Evolutionary conservation across 1,284 basidiomycete genomes (phyloP), one percentile per base, ranked within the genome.

Genomic region (Limonomyces culmigenus): DNA sequence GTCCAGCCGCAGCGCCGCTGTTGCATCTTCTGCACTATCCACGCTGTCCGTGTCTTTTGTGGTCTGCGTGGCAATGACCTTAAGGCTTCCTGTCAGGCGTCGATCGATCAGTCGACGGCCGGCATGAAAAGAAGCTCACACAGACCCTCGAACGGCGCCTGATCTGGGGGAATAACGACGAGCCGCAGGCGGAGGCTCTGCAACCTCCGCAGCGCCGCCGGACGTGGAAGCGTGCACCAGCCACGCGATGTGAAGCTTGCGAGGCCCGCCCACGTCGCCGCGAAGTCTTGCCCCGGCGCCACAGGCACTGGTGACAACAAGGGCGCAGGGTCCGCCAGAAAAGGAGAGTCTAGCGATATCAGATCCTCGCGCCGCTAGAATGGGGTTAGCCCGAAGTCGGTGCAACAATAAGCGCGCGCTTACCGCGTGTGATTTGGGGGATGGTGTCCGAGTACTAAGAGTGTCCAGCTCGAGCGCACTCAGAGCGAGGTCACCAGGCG

Each of bases 301-400:
- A n/a, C n/a, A n/a, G n/a, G n/a, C n/a, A n/a, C n/a, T n/a, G n/a
- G n/a, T n/a, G n/a, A n/a, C n/a, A n/a, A n/a, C n/a, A n/a, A n/a
- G n/a, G n/a, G n/a, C n/a, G n/a, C 36, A 32, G 23, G 39, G 27
- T 38, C 42, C 39, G 48, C 42, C 29, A 40, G 52, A 52, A 74
- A 75, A 1, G 76, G 74, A 1, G 74, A 71, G 48, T 83, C 78
- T 19, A 84, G 62, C 5, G 66, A 54, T 42, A 84, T 80, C 32
- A 83, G 62, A 49, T 80, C 74, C 25, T 59, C 51, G 19, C 63
- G 60, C 33, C 59, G 51, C 11, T 46, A 49, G 65, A 68, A 39
- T 19, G 15, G 29, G 14, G 32, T 23, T 3, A 5, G 15, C 10
- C 13, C 25, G 19, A 2, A 14, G 3, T 25, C 30, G 8, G 17